Conservation (phyloP, 2,329 filamentous ascomycete species). For the Aspergillus sp. region DNA sequence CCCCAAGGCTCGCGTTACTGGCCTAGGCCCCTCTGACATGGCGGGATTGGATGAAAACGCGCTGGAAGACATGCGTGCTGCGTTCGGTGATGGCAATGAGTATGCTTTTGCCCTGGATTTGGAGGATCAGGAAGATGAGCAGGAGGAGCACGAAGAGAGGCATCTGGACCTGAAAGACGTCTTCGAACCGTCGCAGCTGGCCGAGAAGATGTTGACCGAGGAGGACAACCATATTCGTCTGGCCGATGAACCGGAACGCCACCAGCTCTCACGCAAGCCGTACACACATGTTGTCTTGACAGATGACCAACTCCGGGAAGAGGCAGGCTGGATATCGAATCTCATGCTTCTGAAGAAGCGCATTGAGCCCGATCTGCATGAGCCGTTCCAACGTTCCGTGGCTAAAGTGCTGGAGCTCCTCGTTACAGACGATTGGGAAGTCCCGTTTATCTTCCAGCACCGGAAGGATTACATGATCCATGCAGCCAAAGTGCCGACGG, state of each 20-base stretch:
- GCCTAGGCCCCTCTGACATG: constrained; percentile 65
- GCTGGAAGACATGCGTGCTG: constrained; percentile 90
- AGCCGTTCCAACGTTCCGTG: constrained; percentile 80
- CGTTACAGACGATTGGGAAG: constrained; percentile 87
- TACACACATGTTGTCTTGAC: constrained; percentile 77
- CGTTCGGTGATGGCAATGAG: constrained; percentile 92
- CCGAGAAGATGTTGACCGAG: constrained; percentile 90
- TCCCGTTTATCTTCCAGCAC: constrained; percentile 96
- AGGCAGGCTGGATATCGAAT: constrained; percentile 85
- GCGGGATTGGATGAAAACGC: constrained; percentile 85
- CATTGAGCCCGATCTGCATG: constrained; percentile 62
- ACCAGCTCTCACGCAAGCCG: constrained; percentile 82
- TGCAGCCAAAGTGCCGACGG: constrained; percentile 62
- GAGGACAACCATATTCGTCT: constrained; percentile 87
- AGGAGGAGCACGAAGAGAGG: constrained; percentile 70
- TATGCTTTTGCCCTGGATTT: constrained; percentile 90
- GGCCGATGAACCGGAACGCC: constrained; percentile 85
- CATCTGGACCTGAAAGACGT: constrained; percentile 93
- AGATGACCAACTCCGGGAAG: constrained; percentile 81
- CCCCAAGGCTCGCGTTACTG: constrained; percentile 62
- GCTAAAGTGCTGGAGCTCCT: constrained; percentile 93
- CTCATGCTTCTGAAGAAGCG: constrained; percentile 84
- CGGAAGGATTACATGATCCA: constrained; percentile 97
- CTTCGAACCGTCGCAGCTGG: constrained; percentile 91
- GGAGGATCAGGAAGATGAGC: constrained; percentile 76